Conservation (phyloP, 2,329 filamentous ascomycete genomes). For the Penicillium glabrum region DNA sequence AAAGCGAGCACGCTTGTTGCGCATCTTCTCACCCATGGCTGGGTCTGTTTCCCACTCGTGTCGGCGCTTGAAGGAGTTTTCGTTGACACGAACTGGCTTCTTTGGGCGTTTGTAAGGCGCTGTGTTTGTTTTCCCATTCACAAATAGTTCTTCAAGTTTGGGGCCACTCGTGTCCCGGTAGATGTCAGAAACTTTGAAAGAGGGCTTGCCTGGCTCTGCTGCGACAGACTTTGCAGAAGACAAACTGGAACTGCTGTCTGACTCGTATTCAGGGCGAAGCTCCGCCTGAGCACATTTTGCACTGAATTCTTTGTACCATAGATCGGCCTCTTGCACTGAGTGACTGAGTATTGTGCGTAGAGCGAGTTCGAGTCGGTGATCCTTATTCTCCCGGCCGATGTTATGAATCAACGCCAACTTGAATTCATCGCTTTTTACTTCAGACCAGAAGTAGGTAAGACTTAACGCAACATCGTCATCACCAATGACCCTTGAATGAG, state of each 20-base stretch:
- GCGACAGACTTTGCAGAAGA: constrained; percentile 42
- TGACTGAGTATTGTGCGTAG: constrained; percentile 12
- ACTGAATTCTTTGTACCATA: constrained; percentile 15
- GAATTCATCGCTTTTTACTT: constrained; percentile 15
- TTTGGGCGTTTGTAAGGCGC: constrained; percentile 26
- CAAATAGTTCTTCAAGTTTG: constrained; percentile 19
- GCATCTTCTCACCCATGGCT: constrained; percentile 27
- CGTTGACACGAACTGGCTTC: constrained; percentile 22
- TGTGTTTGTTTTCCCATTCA: constrained; percentile 27
- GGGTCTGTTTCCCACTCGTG: constrained; percentile 30
- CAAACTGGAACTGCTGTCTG: constrained; percentile 36
- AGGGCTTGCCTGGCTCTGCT: constrained; percentile 27
- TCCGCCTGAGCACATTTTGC: not conserved
- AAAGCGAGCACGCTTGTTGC: constrained; percentile 14
- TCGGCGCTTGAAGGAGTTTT: constrained; percentile 27
- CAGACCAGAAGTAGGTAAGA: constrained; percentile 20
- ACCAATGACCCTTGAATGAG: not conserved
- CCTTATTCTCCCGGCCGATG: not conserved
- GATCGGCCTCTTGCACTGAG: constrained; percentile 8
- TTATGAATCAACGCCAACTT: constrained; percentile 19
- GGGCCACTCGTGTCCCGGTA: constrained; percentile 24
- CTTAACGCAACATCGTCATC: constrained; percentile 8
- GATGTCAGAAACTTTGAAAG: constrained; percentile 20
- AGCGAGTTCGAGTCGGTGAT: constrained; percentile 10
- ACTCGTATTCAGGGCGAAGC: not conserved